These are phyloP conservation scores for Fabrea salina DNA, from an alignment of 169 alveolate genomes.

Conservation along the genomic window DNA sequence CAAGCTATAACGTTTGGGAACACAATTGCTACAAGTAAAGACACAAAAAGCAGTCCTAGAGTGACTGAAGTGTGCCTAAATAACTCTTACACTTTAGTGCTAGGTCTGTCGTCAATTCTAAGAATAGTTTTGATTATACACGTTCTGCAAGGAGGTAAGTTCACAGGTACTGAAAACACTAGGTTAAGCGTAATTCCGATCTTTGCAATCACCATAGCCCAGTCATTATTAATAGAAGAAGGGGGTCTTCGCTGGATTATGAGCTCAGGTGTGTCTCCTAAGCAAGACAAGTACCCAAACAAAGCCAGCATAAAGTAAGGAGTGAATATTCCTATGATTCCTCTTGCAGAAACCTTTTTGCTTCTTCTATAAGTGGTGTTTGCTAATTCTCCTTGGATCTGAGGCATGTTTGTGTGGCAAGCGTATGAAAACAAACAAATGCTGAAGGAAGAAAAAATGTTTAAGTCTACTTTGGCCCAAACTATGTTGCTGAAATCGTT, in stretches of 20 bases:
- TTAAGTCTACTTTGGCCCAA: neutral
- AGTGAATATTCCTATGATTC: neutral
- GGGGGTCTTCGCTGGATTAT: neutral
- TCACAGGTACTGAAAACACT: neutral
- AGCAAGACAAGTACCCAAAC: neutral
- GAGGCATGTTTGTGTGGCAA: slow-evolving; percentile 22
- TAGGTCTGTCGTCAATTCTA: neutral
- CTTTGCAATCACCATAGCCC: slow-evolving; percentile 9
- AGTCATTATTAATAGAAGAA: neutral
- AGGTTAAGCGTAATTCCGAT: slow-evolving; percentile 14
- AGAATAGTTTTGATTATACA: neutral
- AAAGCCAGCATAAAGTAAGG: neutral
- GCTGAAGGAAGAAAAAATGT: neutral
- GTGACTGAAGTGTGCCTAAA: neutral
- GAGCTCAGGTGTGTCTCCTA: neutral
- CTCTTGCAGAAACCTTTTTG: neutral
- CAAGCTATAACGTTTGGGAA: neutral
- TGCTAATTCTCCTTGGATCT: slow-evolving; percentile 4
- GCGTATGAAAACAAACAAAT: neutral
- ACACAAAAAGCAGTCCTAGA: neutral
- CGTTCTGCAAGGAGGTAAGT: slow-evolving; percentile 25
- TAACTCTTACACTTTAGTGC: neutral
- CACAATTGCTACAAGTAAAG: neutral
- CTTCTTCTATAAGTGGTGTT: neutral
- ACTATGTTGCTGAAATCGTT: neutral